Conservation (phyloP, 176 grass and related monocot genomes). For the Alopecurus myosuroides region DNA sequence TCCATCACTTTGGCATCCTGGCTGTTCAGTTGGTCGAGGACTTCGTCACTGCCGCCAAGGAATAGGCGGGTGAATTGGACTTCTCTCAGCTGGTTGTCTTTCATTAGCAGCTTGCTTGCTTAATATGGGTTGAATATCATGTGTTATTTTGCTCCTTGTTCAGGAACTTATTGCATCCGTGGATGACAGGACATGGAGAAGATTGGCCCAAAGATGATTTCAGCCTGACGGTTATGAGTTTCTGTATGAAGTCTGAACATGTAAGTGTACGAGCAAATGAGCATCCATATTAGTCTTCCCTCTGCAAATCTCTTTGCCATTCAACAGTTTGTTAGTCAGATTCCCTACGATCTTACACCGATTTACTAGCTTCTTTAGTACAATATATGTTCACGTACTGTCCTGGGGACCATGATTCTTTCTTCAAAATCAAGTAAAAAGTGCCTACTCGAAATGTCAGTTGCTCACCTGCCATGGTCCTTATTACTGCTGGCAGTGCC, state of each 20-base stretch:
- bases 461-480: not conserved
- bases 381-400: not conserved
- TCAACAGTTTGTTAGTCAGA: not conserved
- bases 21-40: constrained; percentile 73
- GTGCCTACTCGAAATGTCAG: not conserved
- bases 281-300: not conserved
- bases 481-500: not conserved
- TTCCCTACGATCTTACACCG: not conserved
- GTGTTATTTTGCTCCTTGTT: not conserved
- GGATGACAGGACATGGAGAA: constrained; percentile 65
- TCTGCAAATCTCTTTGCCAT: not conserved
- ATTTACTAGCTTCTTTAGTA: not conserved
- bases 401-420: not conserved
- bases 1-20: no score
- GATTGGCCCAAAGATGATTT: constrained; percentile 74
- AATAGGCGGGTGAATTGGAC: constrained; percentile 43
- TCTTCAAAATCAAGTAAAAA: not conserved
- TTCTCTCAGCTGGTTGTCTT: not conserved
- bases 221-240: constrained; percentile 97
- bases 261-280: constrained; percentile 16
- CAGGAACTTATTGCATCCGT: constrained; percentile 78
- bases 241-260: constrained; percentile 61
- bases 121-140: not conserved
- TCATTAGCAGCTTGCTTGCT: not conserved
- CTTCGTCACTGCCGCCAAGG: constrained; percentile 62